A percentile compares a stretch with the other conserved stretches of the same genome.
Conservation (phyloP, 768 basidiomycete species). For the Chalciporus pseudorubinellus region DNA sequence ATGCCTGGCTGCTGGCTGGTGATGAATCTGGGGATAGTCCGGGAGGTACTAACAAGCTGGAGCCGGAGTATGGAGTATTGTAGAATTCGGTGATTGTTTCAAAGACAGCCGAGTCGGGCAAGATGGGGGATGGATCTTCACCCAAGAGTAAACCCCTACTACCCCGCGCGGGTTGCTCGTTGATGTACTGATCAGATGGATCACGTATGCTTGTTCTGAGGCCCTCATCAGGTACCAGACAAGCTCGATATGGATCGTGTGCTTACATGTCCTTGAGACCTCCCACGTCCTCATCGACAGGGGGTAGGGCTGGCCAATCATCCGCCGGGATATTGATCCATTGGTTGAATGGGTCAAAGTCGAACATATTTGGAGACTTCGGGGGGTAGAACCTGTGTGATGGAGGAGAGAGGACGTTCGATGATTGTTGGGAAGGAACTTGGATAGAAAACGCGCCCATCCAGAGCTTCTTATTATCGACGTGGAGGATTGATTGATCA, state of each 20-base stretch:
- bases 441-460: slow-evolving; percentile 12
- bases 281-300: slow-evolving; percentile 22
- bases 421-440: slow-evolving; percentile 3
- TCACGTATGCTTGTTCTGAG: slow-evolving; percentile 3
- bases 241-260: neutral
- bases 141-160: slow-evolving; percentile 18
- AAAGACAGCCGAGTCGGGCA: neutral
- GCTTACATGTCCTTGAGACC: slow-evolving; percentile 23
- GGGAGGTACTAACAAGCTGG: slow-evolving; percentile 8
- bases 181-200: neutral
- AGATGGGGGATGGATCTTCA: neutral
- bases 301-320: slow-evolving; percentile 14
- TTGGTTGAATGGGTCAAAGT: slow-evolving; percentile 7
- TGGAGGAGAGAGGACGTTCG: neutral
- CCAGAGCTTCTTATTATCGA: slow-evolving; percentile 30
- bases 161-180: neutral
- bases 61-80: neutral
- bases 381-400: neutral
- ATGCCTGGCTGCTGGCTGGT: slow-evolving; percentile 17
- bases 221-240: slow-evolving; percentile 8
- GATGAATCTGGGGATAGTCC: slow-evolving; percentile 27
- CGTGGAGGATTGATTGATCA: slow-evolving; percentile 19
- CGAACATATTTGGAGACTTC: slow-evolving; percentile 9
- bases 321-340: slow-evolving; percentile 17
- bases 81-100: neutral